A percentile compares a stretch with the other conserved stretches of the same genome.
These are phyloP conservation scores for Alternaria sp. DNA, from an alignment of 2,329 filamentous ascomycete genomes.

Conservation along the genomic window DNA sequence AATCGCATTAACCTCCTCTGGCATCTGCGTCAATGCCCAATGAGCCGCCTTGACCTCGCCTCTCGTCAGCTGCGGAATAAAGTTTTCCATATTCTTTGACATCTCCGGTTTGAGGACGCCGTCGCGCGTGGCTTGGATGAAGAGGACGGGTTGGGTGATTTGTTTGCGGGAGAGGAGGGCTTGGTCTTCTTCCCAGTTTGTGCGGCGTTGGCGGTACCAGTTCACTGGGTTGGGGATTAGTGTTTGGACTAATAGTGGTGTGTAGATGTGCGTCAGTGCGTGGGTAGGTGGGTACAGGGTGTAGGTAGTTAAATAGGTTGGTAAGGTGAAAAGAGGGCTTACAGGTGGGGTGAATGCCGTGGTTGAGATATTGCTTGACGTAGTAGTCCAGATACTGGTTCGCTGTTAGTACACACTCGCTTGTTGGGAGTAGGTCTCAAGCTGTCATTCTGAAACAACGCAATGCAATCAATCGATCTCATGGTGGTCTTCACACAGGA, in stretches of 20 bases:
- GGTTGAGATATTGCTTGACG: slow-evolving; percentile 71
- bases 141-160: slow-evolving; percentile 67
- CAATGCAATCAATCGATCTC: slow-evolving; percentile 3
- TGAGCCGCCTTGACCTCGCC: slow-evolving; percentile 75
- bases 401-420: slow-evolving; percentile 57
- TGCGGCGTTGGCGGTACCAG: slow-evolving; percentile 80
- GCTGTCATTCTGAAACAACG: slow-evolving; percentile 18
- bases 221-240: slow-evolving; percentile 63
- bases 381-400: slow-evolving; percentile 72
- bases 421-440: slow-evolving; percentile 1
- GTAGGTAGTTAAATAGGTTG: background rate
- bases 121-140: slow-evolving; percentile 77
- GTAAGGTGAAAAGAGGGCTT: slow-evolving; percentile 36
- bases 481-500: background rate
- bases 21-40: slow-evolving; percentile 82
- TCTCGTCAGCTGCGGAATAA: slow-evolving; percentile 70
- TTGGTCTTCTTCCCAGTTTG: slow-evolving; percentile 80
- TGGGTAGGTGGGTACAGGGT: background rate
- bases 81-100: slow-evolving; percentile 73
- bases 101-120: slow-evolving; percentile 75
- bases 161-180: slow-evolving; percentile 43
- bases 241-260: background rate
- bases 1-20: slow-evolving; percentile 72
- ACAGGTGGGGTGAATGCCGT: slow-evolving; percentile 78
- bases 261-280: background rate